Percentiles rank a stretch among this genome's conserved stretches.
Evolutionary conservation across 345 rosid genomes (phyloP).

Genomic region (Brassica carinata): DNA sequence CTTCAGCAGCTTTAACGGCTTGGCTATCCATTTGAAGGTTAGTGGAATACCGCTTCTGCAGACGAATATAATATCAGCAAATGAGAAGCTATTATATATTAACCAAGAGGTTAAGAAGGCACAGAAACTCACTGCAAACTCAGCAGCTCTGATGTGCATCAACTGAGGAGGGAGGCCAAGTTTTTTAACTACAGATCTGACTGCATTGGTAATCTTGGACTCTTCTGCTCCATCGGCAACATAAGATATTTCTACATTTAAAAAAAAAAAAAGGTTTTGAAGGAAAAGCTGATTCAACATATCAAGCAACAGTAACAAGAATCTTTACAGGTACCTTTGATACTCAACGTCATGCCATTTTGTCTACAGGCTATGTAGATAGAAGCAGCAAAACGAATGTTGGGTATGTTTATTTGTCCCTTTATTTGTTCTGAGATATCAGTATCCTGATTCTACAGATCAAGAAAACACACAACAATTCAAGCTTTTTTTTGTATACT

Average conservation of each 20-base stretch:
- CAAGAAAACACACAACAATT: no score
- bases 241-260: not conserved
- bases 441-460: not conserved
- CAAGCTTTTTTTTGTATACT: not conserved
- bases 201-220: not conserved
- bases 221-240: not conserved
- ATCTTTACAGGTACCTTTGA: not conserved
- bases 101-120: not conserved
- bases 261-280: not conserved
- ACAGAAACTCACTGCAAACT: conserved; percentile 63
- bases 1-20: conserved; percentile 77
- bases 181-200: not conserved
- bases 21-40: conserved; percentile 71
- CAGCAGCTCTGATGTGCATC: conserved; percentile 46
- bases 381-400: not conserved
- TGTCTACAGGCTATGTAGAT: not conserved
- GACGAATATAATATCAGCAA: conserved; percentile 11
- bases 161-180: not conserved
- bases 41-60: conserved; percentile 79
- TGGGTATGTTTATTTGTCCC: no score
- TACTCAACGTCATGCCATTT: not conserved
- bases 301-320: not conserved
- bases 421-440: not conserved
- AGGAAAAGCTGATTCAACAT: not conserved
- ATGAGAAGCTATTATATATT: not conserved